Conservation (phyloP, 2,329 filamentous ascomycete genomes). For the Diaporthe aspalathi region DNA sequence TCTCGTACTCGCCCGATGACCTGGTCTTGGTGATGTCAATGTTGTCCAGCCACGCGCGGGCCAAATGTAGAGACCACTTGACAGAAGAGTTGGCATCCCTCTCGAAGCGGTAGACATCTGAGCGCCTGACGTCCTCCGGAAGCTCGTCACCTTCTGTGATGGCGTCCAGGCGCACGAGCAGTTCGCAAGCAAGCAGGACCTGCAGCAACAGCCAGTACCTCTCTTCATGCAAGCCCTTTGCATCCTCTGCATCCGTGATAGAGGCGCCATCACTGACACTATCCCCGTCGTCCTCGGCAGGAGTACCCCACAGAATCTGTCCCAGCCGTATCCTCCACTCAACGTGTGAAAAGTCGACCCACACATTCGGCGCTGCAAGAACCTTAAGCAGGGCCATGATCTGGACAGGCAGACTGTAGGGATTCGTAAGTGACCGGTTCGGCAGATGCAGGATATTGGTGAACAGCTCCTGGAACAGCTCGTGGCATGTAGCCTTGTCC, state of each 20-base stretch:
- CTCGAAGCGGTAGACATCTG: conserved; percentile 71
- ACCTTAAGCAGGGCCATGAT: conserved; percentile 76
- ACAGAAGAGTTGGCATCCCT: conserved; percentile 71
- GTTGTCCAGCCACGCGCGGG: conserved; percentile 75
- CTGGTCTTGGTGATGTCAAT: conserved; percentile 66
- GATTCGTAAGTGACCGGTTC: conserved; percentile 65
- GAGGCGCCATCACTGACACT: conserved; percentile 64
- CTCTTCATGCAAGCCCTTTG: conserved; percentile 67
- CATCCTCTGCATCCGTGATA: conserved; percentile 60
- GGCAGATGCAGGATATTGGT: conserved; percentile 68
- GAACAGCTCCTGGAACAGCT: conserved; percentile 73
- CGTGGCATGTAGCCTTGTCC: conserved; percentile 61
- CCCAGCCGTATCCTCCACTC: conserved; percentile 81
- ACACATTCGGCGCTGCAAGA: conserved; percentile 73
- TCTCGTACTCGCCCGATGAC: conserved; percentile 42
- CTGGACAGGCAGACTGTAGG: conserved; percentile 74
- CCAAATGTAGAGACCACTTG: conserved; percentile 74
- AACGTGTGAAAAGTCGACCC: conserved; percentile 79
- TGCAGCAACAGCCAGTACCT: conserved; percentile 76
- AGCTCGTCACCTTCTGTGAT: conserved; percentile 71
- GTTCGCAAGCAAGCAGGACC: conserved; percentile 72
- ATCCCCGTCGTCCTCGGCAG: conserved; percentile 64
- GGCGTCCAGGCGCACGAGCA: conserved; percentile 72
- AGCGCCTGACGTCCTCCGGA: conserved; percentile 63
- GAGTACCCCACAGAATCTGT: conserved; percentile 75